Base-by-base conservation (phyloP, 345 rosid genomes). In the Eucalyptus tenuipes region DNA sequence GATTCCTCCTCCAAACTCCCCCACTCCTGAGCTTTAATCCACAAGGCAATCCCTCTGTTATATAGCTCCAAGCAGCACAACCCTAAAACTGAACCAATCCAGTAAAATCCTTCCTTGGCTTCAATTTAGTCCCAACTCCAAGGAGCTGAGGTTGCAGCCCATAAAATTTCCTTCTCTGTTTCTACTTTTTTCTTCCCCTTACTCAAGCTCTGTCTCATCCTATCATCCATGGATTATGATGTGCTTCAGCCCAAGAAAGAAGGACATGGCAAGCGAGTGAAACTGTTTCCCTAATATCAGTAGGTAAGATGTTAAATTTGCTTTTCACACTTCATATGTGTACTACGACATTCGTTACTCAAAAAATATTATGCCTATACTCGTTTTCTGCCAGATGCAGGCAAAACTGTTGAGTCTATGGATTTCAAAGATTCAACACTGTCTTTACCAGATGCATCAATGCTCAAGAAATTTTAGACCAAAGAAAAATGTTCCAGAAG, bases 21-120 rank as follows among this genome's bases (percentile, higher is more conserved):
- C 20, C 87, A 89, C 44, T 91, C 88, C 91, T 87, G 42, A 91
- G 90, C 91, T 90, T 91, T 87, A 88, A 85, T 91, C 93, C 52
- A 85, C 87, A 25, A 88, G 88, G 75, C 89, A 90, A 87, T 86
- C 75, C 55, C 55, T 85, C 55, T 48, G 37, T 85, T 48, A 45
- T 49, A 20, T 85, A 48, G 57, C 86, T 48, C 37, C 37, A 85
- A 40, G 47, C 47, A 22, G 64, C 90, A 86, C 55, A 89, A 75
- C 87, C 88, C 89, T 48, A 86, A 42, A 89, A 79, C 47, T 44
- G 49, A 88, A 75, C 89, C 85, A 89, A 88, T 81, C 27, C 7
- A 49, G 82, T 86, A 52, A 87, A 87, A 87, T 85, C 87, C 90
- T 84, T 89, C 44, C 86, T 86, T 37, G 86, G 50, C 91, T 87